phyloP scores from a whole-genome alignment of 805 yeast genomes.

The Yarrowia yakushimensis region DNA sequence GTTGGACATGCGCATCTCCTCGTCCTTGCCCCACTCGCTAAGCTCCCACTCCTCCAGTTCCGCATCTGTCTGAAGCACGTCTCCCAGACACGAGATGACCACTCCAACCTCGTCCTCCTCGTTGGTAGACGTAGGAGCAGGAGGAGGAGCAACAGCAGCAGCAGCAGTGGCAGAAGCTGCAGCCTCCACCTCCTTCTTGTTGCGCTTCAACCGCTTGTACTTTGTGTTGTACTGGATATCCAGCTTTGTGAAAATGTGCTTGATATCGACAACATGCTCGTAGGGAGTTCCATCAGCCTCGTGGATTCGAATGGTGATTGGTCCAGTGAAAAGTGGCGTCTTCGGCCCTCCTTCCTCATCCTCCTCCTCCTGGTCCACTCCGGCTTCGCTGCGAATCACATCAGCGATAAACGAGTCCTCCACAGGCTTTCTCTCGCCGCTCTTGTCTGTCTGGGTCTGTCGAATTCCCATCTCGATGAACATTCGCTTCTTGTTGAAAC shows the following conservation, averaged over 20 bases:
- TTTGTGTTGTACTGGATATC: conserved; percentile 96
- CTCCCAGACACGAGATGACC: conserved; percentile 64
- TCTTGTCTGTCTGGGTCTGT: conserved; percentile 74
- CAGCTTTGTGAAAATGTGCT: conserved; percentile 77
- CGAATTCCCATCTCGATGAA: conserved; percentile 91
- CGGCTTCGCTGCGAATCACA: conserved; percentile 40
- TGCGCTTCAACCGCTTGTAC: conserved; percentile 74
- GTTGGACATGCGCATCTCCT: conserved; percentile 61
- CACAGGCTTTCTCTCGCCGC: conserved; percentile 29
- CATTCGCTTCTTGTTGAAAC: conserved; percentile 90
- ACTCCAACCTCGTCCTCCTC: conserved; percentile 42
- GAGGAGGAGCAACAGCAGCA: conserved; percentile 22
- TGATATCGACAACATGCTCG: conserved; percentile 91
- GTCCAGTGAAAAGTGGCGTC: conserved; percentile 64
- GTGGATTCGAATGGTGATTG: conserved; percentile 94
- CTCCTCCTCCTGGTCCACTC: conserved; percentile 11
- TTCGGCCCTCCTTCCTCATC: conserved; percentile 27
- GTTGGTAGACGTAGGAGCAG: conserved; percentile 28
- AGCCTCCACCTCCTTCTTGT: conserved; percentile 41
- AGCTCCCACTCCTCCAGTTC: conserved; percentile 72
- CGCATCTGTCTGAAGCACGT: conserved; percentile 56
- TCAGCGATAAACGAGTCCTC: conserved; percentile 39
- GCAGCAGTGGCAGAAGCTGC: neutral
- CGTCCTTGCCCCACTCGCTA: conserved; percentile 64
- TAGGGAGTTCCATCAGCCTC: conserved; percentile 99